Base-by-base conservation (phyloP, 768 basidiomycete species). In the Termitomyces sp. region DNA sequence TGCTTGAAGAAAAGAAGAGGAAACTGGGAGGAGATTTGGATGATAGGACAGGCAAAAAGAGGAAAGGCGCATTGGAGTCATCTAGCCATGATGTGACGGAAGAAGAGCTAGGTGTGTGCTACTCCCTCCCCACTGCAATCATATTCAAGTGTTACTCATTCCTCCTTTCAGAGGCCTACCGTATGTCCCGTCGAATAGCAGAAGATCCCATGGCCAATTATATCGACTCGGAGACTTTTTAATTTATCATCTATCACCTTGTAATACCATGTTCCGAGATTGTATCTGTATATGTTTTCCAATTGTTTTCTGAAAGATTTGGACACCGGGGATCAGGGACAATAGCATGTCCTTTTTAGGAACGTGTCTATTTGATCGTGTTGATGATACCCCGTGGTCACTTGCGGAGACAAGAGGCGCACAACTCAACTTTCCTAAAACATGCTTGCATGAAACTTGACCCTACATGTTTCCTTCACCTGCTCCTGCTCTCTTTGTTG, bases 201-300 rank as follows among this genome's bases (percentile, higher is more conserved):
- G 91, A 94, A 57, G 94, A 97, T 71, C 94, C 94, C 4, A 97
- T 97, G 94, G 90, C 91, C 40, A 92, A 91, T 70, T 94, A 95
- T 69, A 80, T 92, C 51, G 94, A 94, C 70, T 63, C 71, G 44
- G 84, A 82, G 5, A 49, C 43, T 42, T 27, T 52, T 33, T 60
- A 33, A 60, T 50, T 6, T 53, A 48, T 48, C 30, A 10, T 56
- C 13, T 0, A 42, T 40, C 10, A 20, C 45, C 34, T 22, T 62
- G 50, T 58, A 47, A 50, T 24, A 53, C 9, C 33, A 44, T 46
- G 20, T 22, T 36, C 18, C 22, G 50, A 14, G 30, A 33, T 18
- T 51, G 36, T 54, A 43, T 54, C 32, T 45, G 24, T 55, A 55
- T n/a, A 36, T 32, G 32, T 32, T 39, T 18, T 40, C 8, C 48